phyloP scores from a whole-genome alignment of 225 moss, liverwort and hornwort genomes.

The Pseudisothecium myosuroides region DNA sequence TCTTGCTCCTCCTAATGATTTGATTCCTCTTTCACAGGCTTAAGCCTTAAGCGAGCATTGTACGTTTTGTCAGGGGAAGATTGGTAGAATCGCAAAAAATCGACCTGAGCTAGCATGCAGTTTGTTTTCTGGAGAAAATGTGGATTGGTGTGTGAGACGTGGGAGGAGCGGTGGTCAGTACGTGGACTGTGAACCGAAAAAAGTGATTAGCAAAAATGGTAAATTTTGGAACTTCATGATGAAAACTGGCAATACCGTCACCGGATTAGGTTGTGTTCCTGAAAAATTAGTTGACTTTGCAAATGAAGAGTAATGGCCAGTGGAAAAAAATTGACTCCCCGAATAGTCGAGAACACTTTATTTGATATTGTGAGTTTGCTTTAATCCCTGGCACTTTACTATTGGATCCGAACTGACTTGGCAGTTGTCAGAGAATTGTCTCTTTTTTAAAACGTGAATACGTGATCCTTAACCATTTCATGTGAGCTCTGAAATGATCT shows the following conservation, averaged over 20 bases:
- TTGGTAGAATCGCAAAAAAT: neutral
- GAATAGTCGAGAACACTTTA: neutral
- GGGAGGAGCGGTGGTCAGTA: neutral
- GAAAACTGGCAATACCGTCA: too few species aligned
- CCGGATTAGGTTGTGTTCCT: neutral
- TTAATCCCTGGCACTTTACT: too few species aligned
- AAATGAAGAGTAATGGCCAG: neutral
- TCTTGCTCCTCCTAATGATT: neutral
- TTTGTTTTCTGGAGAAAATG: neutral
- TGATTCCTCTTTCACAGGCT: neutral
- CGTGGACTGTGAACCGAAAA: neutral
- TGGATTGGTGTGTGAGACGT: neutral
- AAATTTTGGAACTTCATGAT: neutral
- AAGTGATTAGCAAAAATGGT: too few species aligned
- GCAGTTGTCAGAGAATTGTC: neutral
- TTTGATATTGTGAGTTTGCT: neutral
- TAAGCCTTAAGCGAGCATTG: neutral
- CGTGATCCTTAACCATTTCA: neutral
- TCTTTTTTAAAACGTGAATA: neutral
- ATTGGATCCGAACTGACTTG: neutral
- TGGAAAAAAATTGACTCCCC: neutral
- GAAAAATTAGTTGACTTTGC: neutral
- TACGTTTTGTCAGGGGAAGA: neutral
- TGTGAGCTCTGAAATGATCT: neutral
- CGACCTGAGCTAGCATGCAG: neutral